These are phyloP conservation scores for Penicillium coprophilum DNA, from an alignment of 495 filamentous ascomycete species.

Conservation along the genomic window DNA sequence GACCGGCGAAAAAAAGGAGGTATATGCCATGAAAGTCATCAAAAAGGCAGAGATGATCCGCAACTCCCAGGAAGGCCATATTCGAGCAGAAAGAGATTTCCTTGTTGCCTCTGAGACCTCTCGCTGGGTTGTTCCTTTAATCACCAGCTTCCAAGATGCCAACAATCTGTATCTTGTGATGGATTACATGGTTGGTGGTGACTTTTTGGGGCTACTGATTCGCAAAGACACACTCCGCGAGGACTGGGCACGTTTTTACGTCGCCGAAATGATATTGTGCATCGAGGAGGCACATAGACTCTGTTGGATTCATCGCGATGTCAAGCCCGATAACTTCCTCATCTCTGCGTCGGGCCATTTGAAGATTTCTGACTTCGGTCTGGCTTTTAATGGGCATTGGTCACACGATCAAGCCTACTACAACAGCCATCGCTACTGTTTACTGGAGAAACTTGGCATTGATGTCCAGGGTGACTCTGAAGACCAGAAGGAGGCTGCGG, in stretches of 20 bases:
- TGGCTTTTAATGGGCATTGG: slow-evolving; percentile 95
- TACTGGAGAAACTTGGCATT: slow-evolving; percentile 75
- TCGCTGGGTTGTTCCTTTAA: slow-evolving; percentile 82
- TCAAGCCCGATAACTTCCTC: slow-evolving; percentile 96
- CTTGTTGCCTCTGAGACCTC: slow-evolving; percentile 80
- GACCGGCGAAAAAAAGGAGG: slow-evolving; percentile 48
- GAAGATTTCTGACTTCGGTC: slow-evolving; percentile 92
- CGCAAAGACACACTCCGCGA: slow-evolving; percentile 79
- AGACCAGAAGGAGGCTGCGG: slow-evolving; percentile 56
- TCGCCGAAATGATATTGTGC: slow-evolving; percentile 93
- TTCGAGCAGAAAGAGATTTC: slow-evolving; percentile 89
- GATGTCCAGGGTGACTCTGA: slow-evolving; percentile 70
- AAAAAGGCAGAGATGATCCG: slow-evolving; percentile 87
- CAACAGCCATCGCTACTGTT: slow-evolving; percentile 72
- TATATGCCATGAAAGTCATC: slow-evolving; percentile 97
- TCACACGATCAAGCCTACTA: slow-evolving; percentile 84
- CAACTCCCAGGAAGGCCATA: slow-evolving; percentile 86
- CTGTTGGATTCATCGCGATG: slow-evolving; percentile 87
- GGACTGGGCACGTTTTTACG: slow-evolving; percentile 75
- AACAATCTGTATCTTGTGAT: slow-evolving; percentile 86
- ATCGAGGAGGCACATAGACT: slow-evolving; percentile 89
- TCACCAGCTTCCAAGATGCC: slow-evolving; percentile 85
- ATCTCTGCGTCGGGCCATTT: slow-evolving; percentile 85
- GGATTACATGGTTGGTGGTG: slow-evolving; percentile 96
- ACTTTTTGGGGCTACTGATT: slow-evolving; percentile 84